Conservation (phyloP, 179 eudicot species). For the Silene coronaria region DNA sequence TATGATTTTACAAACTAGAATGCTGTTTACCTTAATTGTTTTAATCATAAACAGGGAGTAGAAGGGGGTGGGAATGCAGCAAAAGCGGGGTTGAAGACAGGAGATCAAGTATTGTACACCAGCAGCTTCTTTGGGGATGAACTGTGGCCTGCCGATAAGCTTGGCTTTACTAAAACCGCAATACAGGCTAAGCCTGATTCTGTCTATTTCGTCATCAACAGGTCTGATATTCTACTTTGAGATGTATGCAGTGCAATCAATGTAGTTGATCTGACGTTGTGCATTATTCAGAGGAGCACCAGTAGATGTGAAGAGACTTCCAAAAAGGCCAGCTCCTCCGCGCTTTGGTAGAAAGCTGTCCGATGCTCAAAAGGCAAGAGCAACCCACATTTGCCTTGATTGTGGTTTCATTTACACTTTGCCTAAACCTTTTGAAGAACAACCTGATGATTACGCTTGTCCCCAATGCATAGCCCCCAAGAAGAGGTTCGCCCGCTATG, state of each 20-base stretch:
- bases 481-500: conserved; percentile 86
- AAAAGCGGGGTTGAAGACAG: conserved; percentile 74
- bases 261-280: background rate
- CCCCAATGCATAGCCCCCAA: conserved; percentile 96
- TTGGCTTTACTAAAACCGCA: conserved; percentile 94
- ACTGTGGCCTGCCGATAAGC: conserved; percentile 98
- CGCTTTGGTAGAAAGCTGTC: conserved; percentile 84
- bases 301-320: conserved; percentile 82
- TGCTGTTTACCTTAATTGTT: background rate
- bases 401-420: conserved; percentile 89
- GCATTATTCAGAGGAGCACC: conserved; percentile 45
- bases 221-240: conserved; percentile 27
- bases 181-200: conserved; percentile 95
- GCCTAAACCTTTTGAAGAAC: conserved; percentile 76
- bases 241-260: background rate
- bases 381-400: conserved; percentile 93
- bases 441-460: conserved; percentile 79
- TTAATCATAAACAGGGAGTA: conserved; percentile 43
- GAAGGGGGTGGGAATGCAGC: conserved; percentile 97
- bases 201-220: conserved; percentile 85
- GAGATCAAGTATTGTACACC: conserved; percentile 91
- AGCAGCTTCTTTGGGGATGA: conserved; percentile 99
- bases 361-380: conserved; percentile 87
- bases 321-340: conserved; percentile 95
- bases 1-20: too few relatives aligned